Evolutionary conservation across 2,329 filamentous ascomycete species (phyloP).

Genomic region (Microcyclosporella mali): DNA sequence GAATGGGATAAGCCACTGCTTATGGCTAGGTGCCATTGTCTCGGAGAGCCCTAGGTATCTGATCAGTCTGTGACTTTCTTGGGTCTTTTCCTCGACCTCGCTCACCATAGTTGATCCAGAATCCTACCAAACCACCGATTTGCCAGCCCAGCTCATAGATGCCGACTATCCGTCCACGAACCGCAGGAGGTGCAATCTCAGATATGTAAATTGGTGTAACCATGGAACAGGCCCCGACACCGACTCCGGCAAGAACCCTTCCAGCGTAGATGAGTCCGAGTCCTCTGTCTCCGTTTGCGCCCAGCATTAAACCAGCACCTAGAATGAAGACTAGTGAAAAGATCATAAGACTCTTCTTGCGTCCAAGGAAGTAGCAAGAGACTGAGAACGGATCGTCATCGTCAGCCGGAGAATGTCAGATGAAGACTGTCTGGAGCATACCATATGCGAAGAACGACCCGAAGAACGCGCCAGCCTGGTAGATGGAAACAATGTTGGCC

Average conservation of each 20-base stretch:
- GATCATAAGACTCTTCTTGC: slow-evolving; percentile 57
- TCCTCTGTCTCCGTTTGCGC: slow-evolving; percentile 54
- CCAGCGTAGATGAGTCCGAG: slow-evolving; percentile 55
- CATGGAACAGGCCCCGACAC: slow-evolving; percentile 51
- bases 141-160: slow-evolving; percentile 54
- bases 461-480: slow-evolving; percentile 80
- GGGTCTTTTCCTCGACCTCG: too few species aligned
- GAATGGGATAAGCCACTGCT: slow-evolving; percentile 48
- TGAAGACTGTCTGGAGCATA: neutral
- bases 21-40: slow-evolving; percentile 38
- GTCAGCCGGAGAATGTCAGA: slow-evolving; percentile 1
- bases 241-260: slow-evolving; percentile 53
- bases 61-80: slow-evolving; percentile 6
- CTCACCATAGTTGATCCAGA: slow-evolving; percentile 38
- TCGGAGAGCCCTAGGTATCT: slow-evolving; percentile 35
- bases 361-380: slow-evolving; percentile 60
- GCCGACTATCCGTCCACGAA: slow-evolving; percentile 54
- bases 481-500: slow-evolving; percentile 72
- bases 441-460: slow-evolving; percentile 63
- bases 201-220: slow-evolving; percentile 56
- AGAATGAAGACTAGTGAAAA: slow-evolving; percentile 61
- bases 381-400: slow-evolving; percentile 29
- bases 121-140: slow-evolving; percentile 45
- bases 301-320: slow-evolving; percentile 67
- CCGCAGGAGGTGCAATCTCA: slow-evolving; percentile 52